Evolutionary conservation across 2,329 filamentous ascomycete genomes (phyloP), one percentile per base, ranked within the genome.

Genomic region (Triangularia setosa): DNA sequence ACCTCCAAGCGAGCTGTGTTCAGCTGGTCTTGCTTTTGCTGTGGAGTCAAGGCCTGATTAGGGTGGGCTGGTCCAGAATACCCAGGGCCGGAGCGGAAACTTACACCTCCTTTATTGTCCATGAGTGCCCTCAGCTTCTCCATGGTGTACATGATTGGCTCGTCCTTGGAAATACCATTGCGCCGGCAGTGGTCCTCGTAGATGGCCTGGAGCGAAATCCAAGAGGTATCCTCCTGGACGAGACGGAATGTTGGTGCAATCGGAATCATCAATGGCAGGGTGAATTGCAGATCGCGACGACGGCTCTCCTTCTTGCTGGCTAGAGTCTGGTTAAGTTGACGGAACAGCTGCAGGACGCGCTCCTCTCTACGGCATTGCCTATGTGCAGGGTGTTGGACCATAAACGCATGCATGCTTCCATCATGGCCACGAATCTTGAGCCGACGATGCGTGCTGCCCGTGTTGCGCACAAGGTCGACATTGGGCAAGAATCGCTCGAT

Each of bases 361-460:
- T 99, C 96, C 75, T 99, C 96, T 62, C 96, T 87, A 65, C 95
- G 87, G 73, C 93, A 97, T 76, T 96, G 93, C 63, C 95, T 84
- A 3, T 93, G 92, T 1, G 95, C 93, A 3, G 95, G 96, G 75
- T 98, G 94, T 74, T 99, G 96, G 35, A 99, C 92, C 2, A 93
- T 93, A 78, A 97, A 99, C 7, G 92, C 86, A 81, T 99, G 95
- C n/a, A 97, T 82, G 74, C 93, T 98, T 69, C 96, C 95, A 77
- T 99, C 96, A 74, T 98, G 94, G 16, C 95, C 96, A 69, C 96
- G 91, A 75, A 99, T 98, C 80, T 93, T 97, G 71, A 99, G 84
- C 56, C 96, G 87, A 30, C 95, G 88, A 77, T 98, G 94, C 59
- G 94, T 98, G 28, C 93, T 90, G 62, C 93, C 93, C 71, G 96